Evolutionary conservation across 768 basidiomycete genomes (phyloP).

Genomic region (Suillus subalutaceus): DNA sequence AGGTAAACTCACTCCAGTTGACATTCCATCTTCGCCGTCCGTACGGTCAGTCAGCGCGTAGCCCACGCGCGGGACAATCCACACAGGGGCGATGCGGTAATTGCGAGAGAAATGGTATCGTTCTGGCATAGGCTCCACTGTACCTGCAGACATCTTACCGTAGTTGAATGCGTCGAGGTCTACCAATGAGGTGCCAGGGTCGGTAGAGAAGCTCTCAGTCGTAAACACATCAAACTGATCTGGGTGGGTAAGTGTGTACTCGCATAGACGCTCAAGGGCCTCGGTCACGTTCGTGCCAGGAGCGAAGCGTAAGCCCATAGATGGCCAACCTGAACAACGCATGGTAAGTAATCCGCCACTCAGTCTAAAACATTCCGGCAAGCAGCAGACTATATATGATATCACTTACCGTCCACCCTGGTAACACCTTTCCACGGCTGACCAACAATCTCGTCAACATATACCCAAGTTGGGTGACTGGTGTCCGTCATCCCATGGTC

Average conservation of each 20-base stretch:
- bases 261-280: conserved; percentile 53
- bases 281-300: conserved; percentile 55
- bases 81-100: conserved; percentile 86
- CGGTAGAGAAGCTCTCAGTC: conserved; percentile 16
- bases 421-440: conserved; percentile 58
- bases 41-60: conserved; percentile 74
- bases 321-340: conserved; percentile 76
- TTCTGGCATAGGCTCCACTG: conserved; percentile 59
- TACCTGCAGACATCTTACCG: conserved; percentile 19
- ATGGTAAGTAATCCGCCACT: conserved; percentile 16
- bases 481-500: conserved; percentile 95
- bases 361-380: conserved; percentile 19
- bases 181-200: not conserved
- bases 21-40: conserved; percentile 63
- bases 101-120: conserved; percentile 75
- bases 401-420: conserved; percentile 28
- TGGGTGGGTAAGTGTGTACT: conserved; percentile 28
- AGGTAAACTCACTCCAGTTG: conserved; percentile 67
- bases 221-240: conserved; percentile 65
- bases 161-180: not conserved
- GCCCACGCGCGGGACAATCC: conserved; percentile 79
- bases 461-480: conserved; percentile 71
- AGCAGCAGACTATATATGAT: not conserved
- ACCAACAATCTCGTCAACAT: conserved; percentile 77
- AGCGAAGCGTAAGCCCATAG: conserved; percentile 81